These are phyloP conservation scores for Rhododendron ferrugineum DNA, from an alignment of 148 eudicot genomes.

Conservation along the genomic window DNA sequence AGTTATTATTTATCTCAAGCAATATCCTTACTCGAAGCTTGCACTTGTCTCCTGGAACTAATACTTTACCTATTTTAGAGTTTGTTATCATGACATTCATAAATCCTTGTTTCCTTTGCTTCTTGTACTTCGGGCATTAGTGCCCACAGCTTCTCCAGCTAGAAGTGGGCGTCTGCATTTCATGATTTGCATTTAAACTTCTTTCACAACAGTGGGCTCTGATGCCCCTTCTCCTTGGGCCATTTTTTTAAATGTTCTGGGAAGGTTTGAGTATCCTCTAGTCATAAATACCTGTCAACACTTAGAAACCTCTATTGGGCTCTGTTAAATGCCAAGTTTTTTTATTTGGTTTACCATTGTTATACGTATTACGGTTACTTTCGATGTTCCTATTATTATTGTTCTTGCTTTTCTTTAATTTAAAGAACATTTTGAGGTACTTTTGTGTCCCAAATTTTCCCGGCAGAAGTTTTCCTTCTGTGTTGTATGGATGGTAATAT, in stretches of 20 bases:
- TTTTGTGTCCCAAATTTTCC: background rate
- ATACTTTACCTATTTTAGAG: background rate
- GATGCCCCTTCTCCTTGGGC: background rate
- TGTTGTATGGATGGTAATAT: conserved; percentile 2
- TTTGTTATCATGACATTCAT: background rate
- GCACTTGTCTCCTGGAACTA: background rate
- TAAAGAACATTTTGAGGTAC: background rate
- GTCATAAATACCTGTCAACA: background rate
- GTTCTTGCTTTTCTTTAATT: background rate
- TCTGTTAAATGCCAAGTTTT: background rate
- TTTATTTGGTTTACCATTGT: background rate
- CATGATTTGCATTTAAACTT: background rate
- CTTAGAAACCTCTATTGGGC: background rate
- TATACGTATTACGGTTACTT: background rate
- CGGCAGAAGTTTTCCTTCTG: background rate
- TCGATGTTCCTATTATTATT: background rate
- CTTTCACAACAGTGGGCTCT: background rate
- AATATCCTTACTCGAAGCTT: background rate
- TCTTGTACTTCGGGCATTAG: background rate
- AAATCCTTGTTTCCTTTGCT: background rate
- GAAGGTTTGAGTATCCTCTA: background rate
- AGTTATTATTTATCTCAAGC: background rate
- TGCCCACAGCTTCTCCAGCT: background rate
- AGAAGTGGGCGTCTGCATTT: background rate
- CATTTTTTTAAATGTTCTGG: background rate